Base-by-base conservation (phyloP, 805 yeast species). In the Teunomyces lycoperdinae region DNA sequence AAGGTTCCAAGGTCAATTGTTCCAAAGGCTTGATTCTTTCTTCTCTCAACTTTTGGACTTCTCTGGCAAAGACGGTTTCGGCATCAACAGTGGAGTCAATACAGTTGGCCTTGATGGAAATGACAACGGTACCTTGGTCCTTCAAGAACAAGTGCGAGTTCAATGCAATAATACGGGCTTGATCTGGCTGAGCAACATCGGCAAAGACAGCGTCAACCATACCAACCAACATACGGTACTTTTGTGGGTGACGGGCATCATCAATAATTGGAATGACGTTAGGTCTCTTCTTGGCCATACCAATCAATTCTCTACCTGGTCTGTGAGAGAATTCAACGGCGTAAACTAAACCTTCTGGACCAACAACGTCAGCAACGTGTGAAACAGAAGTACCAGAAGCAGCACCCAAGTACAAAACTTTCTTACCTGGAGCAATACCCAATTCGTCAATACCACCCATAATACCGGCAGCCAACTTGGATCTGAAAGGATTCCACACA, bases 231-330 rank as follows among this genome's bases (percentile, higher is more conserved):
- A 94, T 94, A 80, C 99, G 86, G 85, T 94, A 94, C 77, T 94
- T 94, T 73, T 94, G 99, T 67, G 99, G 99, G 78, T 94, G 99
- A 81, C 99, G 91, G 56, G 99, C 99, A 78, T 94, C 99, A 77
- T 94, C 99, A 71, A 94, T 91, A 73, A 94, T 94, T 65, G 99
- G 99, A 59, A 94, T 89, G 50, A 94, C 95, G 68, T 94, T 94
- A 57, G 99, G 98, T 83, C 99, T 89, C 95, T 94, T 94, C 84
- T 92, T 94, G 70, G 99, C 99, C 99, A 94, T 94, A 65, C 95
- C 89, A 66, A 94, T 92, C 76, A 94, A 83, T 76, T 94, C 99
- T 81, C 99, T 87, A 73, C 99, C 99, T 67, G 98, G 96, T 83
- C 99, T 87, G 83, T 94, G 98, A 55, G 97, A 90, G 79, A 94